phyloP scores from a whole-genome alignment of 768 basidiomycete genomes.

The Russula ochroleuca region DNA sequence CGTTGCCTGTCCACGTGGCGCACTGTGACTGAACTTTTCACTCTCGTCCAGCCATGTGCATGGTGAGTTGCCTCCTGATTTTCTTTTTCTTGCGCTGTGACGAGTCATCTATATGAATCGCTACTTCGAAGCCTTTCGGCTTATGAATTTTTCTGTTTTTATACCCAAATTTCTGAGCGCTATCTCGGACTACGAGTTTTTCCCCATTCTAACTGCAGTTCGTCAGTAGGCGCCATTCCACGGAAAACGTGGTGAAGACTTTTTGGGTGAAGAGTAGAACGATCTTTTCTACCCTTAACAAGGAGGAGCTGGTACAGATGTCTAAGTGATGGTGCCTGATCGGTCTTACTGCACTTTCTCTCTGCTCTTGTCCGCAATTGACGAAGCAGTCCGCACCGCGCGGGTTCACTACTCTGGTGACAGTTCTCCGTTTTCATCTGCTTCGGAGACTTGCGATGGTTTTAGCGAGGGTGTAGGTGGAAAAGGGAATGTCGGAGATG shows the following conservation, averaged over 20 bases:
- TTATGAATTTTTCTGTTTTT: slow-evolving; percentile 57
- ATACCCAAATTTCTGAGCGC: slow-evolving; percentile 93
- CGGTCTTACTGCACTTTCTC: neutral
- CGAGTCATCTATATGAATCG: slow-evolving; percentile 68
- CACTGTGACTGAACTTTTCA: neutral
- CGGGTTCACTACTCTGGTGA: neutral
- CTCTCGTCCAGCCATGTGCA: neutral
- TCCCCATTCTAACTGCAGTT: neutral
- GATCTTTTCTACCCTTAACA: neutral
- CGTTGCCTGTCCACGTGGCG: neutral
- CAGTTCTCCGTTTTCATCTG: neutral
- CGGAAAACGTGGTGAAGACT: neutral
- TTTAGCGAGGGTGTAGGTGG: neutral
- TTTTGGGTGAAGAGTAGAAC: neutral
- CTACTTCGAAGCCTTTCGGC: slow-evolving; percentile 75
- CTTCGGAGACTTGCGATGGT: neutral
- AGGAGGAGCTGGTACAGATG: no score
- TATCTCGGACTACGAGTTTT: slow-evolving; percentile 13
- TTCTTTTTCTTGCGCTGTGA: slow-evolving; percentile 41
- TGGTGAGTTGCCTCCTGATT: slow-evolving; percentile 9
- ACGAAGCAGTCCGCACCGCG: neutral
- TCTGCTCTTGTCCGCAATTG: neutral
- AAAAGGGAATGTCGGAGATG: neutral
- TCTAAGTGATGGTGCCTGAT: neutral
- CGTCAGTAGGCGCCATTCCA: neutral